A percentile compares a stretch with the other conserved stretches of the same genome.
Evolutionary conservation across 73 alveolate genomes (phyloP).

Genomic region (Symbiodinium natans): DNA sequence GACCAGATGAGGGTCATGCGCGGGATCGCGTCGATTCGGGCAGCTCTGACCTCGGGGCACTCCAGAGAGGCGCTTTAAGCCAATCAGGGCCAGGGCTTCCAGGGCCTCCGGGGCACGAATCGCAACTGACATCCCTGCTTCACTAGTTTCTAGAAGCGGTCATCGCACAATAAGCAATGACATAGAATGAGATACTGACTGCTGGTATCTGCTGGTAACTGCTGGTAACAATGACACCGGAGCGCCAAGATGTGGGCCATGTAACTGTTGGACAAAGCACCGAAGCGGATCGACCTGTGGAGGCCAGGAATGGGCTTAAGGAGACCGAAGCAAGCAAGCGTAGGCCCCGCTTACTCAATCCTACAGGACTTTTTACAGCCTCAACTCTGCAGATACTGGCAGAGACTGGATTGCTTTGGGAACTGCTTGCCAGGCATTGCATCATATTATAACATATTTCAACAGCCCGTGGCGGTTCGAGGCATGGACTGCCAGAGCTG

Average conservation of each 20-base stretch:
- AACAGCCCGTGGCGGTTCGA: too few species aligned
- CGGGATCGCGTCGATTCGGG: conserved; percentile 60
- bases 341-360: too few species aligned
- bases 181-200: background rate
- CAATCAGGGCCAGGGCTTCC: background rate
- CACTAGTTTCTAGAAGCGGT: background rate
- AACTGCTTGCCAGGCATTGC: too few species aligned
- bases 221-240: background rate
- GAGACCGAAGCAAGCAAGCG: too few species aligned
- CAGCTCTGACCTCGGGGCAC: conserved; percentile 50
- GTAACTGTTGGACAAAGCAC: conserved; percentile 67
- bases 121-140: background rate
- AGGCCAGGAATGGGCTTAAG: background rate
- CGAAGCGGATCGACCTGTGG: conserved; percentile 81
- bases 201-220: background rate
- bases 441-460: too few species aligned
- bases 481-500: conserved; percentile 74
- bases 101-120: background rate
- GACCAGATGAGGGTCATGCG: conserved; percentile 82
- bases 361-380: background rate
- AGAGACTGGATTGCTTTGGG: background rate
- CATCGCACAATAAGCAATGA: background rate
- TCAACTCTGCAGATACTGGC: background rate
- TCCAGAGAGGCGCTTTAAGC: too few species aligned
- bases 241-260: conserved; percentile 9